phyloP scores from a whole-genome alignment of 1,284 basidiomycete genomes.

The Omphalotus olearius region DNA sequence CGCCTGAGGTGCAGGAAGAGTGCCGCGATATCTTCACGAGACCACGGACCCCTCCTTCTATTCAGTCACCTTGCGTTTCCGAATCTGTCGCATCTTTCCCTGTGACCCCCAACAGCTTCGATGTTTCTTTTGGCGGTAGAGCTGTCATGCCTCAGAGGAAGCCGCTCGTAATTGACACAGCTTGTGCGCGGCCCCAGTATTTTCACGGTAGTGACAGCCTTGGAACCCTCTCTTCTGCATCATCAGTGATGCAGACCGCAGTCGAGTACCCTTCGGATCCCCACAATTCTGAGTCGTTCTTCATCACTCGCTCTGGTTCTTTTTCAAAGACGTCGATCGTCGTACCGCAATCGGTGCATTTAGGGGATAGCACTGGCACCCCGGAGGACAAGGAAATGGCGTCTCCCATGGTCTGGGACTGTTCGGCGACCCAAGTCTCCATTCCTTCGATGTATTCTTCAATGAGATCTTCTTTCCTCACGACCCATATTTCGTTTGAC shows the following conservation, averaged over 20 bases:
- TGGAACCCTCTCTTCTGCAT: conserved; percentile 47
- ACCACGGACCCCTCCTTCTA: conserved; percentile 28
- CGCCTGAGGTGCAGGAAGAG: conserved; percentile 19
- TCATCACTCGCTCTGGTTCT: conserved; percentile 35
- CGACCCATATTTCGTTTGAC: conserved; percentile 27
- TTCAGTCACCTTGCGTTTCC: conserved; percentile 27
- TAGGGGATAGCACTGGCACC: conserved; percentile 27
- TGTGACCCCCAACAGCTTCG: conserved; percentile 47
- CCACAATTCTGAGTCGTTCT: conserved; percentile 47
- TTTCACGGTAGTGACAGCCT: conserved; percentile 49
- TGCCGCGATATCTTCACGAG: conserved; percentile 29
- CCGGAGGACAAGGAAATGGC: conserved; percentile 43
- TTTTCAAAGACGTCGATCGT: conserved; percentile 33
- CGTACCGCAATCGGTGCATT: conserved; percentile 34
- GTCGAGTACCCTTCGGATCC: conserved; percentile 48
- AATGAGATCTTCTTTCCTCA: conserved; percentile 24
- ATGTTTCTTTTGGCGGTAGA: conserved; percentile 33
- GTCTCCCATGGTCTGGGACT: conserved; percentile 36
- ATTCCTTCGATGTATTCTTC: conserved; percentile 33
- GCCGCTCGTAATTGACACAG: conserved; percentile 58
- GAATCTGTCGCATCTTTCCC: conserved; percentile 39
- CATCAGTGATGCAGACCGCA: conserved; percentile 68
- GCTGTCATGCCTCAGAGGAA: conserved; percentile 32
- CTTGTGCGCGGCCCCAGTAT: conserved; percentile 45
- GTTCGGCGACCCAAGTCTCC: conserved; percentile 34